Evolutionary conservation across 768 basidiomycete species (phyloP), one percentile per base, ranked within the genome.

Genomic region (Tulasnella sp.): DNA sequence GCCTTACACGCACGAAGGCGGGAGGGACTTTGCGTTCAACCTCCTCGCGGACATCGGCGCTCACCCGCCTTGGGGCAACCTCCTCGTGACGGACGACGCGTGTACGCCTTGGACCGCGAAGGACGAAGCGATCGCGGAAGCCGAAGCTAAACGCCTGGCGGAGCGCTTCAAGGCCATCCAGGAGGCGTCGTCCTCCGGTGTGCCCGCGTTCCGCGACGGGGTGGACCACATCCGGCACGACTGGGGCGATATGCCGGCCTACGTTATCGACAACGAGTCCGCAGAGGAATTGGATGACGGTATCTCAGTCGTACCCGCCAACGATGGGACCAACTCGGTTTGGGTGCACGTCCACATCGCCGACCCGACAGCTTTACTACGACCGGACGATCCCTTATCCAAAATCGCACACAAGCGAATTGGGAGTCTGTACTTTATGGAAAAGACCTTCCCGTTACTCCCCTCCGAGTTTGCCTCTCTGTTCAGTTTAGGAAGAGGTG

Each of bases 311-410:
- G 94, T 97, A 81, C 83, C 85, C n/a, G 88, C 92, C 42, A 87
- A 89, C 6, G 85, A 86, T 4, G 90, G 93, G 73, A 89, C 90
- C 2, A 89, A 87, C 21, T 87, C 85, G 27, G 83, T 86, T 71
- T 99, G 98, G 97, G 84, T 97, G 16, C 97, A 98, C 82, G 88
- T 93, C 36, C 98, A 99, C 83, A 89, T 99, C 78, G 97, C 98
- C 14, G 98, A 99, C 84, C 97, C 97, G 0, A 95, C 95, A 1
- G 87, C 92, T 16, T 82, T 92, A 73, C 88, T 99, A 36, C 92
- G 92, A 27, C 93, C 93, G 0, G 88, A 87, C 0, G 92, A 97
- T 84, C 82, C 86, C 8, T 83, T 96, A 2, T 88, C 93, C 0
- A 85, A 87, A 38, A 85, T 87, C 6, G 97, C 97, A 0, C 86